Percentiles rank a stretch among this genome's conserved stretches.
phyloP scores from a whole-genome alignment of 495 filamentous ascomycete species.

The Aeminium ludgeri region DNA sequence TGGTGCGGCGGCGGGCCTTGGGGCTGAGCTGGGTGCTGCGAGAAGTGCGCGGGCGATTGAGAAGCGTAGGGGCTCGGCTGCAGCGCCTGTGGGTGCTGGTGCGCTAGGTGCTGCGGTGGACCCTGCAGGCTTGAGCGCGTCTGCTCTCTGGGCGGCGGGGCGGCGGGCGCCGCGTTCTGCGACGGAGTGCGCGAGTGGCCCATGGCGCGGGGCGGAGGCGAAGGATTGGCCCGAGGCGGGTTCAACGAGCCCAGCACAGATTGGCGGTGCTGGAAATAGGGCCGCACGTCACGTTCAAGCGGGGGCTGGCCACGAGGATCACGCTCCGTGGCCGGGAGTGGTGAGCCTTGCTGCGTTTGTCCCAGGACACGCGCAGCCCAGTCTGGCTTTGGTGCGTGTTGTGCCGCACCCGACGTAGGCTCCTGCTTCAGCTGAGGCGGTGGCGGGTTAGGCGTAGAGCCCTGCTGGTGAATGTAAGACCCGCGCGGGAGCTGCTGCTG shows the following conservation, averaged over 20 bases:
- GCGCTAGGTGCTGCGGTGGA: conserved; percentile 6
- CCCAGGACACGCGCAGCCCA: conserved; percentile 9
- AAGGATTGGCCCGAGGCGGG: conserved; percentile 12
- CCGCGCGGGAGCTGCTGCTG: too few species aligned
- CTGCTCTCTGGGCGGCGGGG: background rate
- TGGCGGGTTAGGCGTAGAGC: background rate
- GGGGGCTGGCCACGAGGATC: conserved; percentile 1
- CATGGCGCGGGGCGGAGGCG: conserved; percentile 8
- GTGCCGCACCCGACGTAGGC: background rate
- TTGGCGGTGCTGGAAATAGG: conserved; percentile 5
- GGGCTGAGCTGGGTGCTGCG: conserved; percentile 3
- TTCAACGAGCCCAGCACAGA: conserved; percentile 7
- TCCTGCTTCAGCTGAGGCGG: conserved; percentile 8
- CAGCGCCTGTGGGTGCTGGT: conserved; percentile 6
- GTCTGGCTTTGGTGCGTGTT: conserved; percentile 5
- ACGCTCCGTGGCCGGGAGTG: background rate
- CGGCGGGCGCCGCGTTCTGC: background rate
- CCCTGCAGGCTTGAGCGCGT: background rate
- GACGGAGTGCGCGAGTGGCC: conserved; percentile 12
- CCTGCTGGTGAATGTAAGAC: background rate
- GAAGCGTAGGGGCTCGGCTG: conserved; percentile 14
- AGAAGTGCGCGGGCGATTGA: conserved; percentile 3
- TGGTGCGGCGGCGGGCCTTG: conserved; percentile 8
- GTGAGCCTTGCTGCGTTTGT: background rate
- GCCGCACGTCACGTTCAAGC: conserved; percentile 7